Evolutionary conservation across 148 eudicot genomes (phyloP).

Genomic region (Rhododendron kiyosumense): DNA sequence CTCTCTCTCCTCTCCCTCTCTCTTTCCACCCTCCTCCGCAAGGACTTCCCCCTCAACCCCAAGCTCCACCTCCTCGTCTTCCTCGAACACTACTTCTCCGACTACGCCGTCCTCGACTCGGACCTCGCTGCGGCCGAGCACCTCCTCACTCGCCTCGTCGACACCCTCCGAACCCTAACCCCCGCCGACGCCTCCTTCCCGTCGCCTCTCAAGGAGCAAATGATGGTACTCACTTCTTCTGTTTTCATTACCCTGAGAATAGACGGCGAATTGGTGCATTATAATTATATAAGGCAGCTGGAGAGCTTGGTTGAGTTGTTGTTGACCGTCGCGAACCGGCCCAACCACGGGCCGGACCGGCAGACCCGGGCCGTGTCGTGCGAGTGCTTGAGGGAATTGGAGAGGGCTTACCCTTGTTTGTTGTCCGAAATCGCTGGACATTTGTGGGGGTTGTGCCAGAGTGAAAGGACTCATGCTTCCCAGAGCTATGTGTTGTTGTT

Average conservation of each 20-base stretch:
- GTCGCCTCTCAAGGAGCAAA: conserved; percentile 60
- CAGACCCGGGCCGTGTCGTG: conserved; percentile 67
- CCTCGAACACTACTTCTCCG: conserved; percentile 43
- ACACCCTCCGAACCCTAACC: conserved; percentile 42
- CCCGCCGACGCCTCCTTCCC: conserved; percentile 50
- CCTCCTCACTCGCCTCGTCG: conserved; percentile 30
- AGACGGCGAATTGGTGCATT: neutral
- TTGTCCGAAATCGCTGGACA: conserved; percentile 57
- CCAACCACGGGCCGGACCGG: conserved; percentile 79
- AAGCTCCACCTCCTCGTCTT: conserved; percentile 60
- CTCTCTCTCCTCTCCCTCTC: conserved; percentile 50
- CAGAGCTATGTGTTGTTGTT: conserved; percentile 63
- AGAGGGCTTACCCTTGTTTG: conserved; percentile 69
- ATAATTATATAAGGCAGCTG: conserved; percentile 18
- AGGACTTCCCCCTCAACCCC: conserved; percentile 47
- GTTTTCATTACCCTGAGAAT: conserved; percentile 22
- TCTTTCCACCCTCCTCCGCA: conserved; percentile 58
- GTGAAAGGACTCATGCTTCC: conserved; percentile 71
- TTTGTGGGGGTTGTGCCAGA: conserved; percentile 76
- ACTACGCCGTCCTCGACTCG: neutral
- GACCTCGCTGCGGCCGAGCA: neutral
- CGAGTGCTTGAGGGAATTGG: conserved; percentile 83
- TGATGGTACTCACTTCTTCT: conserved; percentile 53
- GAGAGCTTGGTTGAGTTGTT: conserved; percentile 52
- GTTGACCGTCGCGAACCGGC: conserved; percentile 67